Evolutionary conservation across 2,329 filamentous ascomycete genomes (phyloP).

Genomic region (Hirsutella rhossiliensis): DNA sequence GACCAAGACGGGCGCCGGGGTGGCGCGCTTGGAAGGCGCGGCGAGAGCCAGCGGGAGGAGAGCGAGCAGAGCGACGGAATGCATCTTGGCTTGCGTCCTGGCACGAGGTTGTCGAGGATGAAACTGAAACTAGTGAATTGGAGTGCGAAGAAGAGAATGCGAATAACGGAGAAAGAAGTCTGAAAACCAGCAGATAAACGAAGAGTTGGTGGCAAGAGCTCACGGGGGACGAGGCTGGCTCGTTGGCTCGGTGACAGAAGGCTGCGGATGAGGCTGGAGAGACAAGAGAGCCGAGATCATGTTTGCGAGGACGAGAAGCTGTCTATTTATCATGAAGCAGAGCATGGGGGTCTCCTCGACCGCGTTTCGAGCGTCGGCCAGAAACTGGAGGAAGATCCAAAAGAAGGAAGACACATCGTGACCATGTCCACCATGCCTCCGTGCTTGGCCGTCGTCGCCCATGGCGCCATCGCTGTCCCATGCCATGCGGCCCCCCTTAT

Average conservation of each 20-base stretch:
- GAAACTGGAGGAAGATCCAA: neutral
- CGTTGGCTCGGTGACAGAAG: neutral
- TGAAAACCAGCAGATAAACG: neutral
- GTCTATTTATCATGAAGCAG: neutral
- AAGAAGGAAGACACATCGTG: neutral
- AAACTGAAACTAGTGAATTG: neutral
- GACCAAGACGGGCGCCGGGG: slow-evolving; percentile 20
- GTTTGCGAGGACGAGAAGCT: neutral
- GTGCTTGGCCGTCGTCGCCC: neutral
- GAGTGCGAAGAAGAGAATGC: neutral
- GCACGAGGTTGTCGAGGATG: neutral
- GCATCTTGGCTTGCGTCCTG: slow-evolving; percentile 18
- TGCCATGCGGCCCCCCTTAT: neutral
- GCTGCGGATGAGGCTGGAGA: neutral
- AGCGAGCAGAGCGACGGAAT: slow-evolving; percentile 18
- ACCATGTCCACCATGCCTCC: neutral
- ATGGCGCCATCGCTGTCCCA: neutral
- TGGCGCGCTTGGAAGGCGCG: slow-evolving; percentile 17
- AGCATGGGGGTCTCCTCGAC: neutral
- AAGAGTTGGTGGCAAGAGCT: neutral
- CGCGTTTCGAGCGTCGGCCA: neutral
- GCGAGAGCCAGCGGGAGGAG: slow-evolving; percentile 19
- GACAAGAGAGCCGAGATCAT: neutral
- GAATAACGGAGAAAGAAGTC: neutral
- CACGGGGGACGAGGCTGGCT: neutral